Percentiles rank a stretch among this genome's conserved stretches.
phyloP scores from a whole-genome alignment of 2,329 filamentous ascomycete genomes.

The Byssochlamys sp. region DNA sequence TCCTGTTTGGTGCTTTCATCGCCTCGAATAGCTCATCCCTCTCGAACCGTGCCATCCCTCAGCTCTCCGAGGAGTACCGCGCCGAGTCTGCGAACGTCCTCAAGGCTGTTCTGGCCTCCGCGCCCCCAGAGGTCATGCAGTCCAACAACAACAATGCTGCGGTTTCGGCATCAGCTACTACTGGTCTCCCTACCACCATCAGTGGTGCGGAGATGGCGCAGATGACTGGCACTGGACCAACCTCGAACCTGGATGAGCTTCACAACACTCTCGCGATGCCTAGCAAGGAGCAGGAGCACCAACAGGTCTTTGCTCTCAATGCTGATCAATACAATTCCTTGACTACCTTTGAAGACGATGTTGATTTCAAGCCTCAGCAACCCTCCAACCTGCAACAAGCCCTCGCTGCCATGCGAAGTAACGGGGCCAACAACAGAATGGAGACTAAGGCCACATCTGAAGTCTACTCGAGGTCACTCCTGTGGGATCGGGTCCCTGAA shows the following conservation, averaged over 20 bases:
- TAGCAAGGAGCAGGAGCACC: slow-evolving; percentile 73
- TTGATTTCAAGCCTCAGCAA: slow-evolving; percentile 29
- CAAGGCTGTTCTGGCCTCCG: slow-evolving; percentile 37
- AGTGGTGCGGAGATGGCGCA: slow-evolving; percentile 31
- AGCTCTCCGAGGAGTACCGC: slow-evolving; percentile 38
- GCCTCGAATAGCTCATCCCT: slow-evolving; percentile 69
- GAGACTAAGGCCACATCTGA: slow-evolving; percentile 57
- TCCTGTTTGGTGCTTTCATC: slow-evolving; percentile 92
- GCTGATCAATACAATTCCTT: slow-evolving; percentile 81
- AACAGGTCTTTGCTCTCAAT: slow-evolving; percentile 79
- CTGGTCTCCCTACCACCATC: slow-evolving; percentile 23
- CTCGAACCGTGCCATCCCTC: slow-evolving; percentile 46
- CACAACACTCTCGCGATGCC: slow-evolving; percentile 62
- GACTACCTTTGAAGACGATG: slow-evolving; percentile 54
- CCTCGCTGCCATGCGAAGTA: slow-evolving; percentile 65
- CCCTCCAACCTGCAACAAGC: slow-evolving; percentile 48
- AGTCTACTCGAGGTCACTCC: slow-evolving; percentile 81
- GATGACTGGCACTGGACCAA: slow-evolving; percentile 21
- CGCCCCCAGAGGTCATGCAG: slow-evolving; percentile 40
- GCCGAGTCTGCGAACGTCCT: slow-evolving; percentile 40
- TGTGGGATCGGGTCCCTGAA: slow-evolving; percentile 87
- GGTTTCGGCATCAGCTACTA: slow-evolving; percentile 16
- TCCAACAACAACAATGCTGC: slow-evolving; percentile 35
- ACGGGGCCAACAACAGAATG: slow-evolving; percentile 53
- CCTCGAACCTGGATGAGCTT: slow-evolving; percentile 51